A percentile compares a stretch with the other conserved stretches of the same genome.
Conservation (phyloP, 495 filamentous ascomycete genomes). For the Melanomma pulvis-pyrius region DNA sequence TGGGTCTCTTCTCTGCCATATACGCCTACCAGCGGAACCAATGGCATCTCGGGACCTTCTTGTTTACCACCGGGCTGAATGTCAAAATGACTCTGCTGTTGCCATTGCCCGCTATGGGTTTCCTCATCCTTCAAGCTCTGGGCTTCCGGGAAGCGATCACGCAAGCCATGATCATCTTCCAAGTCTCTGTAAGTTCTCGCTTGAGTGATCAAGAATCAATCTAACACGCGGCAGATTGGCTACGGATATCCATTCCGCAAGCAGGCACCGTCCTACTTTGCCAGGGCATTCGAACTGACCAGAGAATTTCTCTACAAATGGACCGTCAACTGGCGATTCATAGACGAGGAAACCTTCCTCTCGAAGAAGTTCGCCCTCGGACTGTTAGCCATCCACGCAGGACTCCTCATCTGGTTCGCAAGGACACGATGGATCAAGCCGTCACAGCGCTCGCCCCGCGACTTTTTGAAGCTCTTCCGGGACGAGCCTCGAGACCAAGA, state of each 20-base stretch:
- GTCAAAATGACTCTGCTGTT: constrained; percentile 93
- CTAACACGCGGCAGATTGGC: constrained; percentile 51
- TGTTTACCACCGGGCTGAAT: constrained; percentile 78
- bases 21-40: constrained; percentile 70
- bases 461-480: constrained; percentile 54
- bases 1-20: constrained; percentile 80
- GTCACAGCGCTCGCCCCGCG: constrained; percentile 48
- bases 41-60: constrained; percentile 70
- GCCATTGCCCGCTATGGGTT: constrained; percentile 74
- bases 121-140: constrained; percentile 70
- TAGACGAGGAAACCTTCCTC: constrained; percentile 79
- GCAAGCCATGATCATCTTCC: constrained; percentile 68
- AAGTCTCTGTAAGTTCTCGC: constrained; percentile 63
- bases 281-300: constrained; percentile 84
- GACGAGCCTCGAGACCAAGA: constrained; percentile 60
- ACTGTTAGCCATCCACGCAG: constrained; percentile 70
- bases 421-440: constrained; percentile 60
- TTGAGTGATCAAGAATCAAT: constrained; percentile 1
- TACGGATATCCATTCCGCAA: constrained; percentile 77
- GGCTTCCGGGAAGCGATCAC: constrained; percentile 64
- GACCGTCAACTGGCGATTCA: constrained; percentile 98
- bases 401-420: constrained; percentile 64
- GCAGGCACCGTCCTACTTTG: constrained; percentile 71
- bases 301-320: constrained; percentile 92
- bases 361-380: constrained; percentile 70